Conservation (phyloP, 495 filamentous ascomycete species). For the Friedmanniomyces endolithicus region DNA sequence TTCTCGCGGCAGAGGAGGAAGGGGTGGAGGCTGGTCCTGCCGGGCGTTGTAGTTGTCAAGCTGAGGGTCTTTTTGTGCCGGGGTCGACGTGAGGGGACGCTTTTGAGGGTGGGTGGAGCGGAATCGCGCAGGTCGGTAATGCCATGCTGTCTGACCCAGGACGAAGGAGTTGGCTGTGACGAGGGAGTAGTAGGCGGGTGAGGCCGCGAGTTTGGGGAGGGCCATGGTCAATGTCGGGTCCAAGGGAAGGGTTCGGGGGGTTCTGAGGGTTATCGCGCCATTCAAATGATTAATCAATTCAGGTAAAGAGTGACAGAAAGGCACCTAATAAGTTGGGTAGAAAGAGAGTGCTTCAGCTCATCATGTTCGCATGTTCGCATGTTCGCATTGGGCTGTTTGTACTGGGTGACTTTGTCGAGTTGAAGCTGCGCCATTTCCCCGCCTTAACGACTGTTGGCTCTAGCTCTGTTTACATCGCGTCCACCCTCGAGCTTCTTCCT, state of each 20-base stretch:
- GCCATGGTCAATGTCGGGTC: not conserved
- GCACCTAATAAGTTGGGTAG: too few species aligned
- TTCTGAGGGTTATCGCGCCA: not conserved
- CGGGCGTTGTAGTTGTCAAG: not conserved
- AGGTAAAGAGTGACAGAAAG: not conserved
- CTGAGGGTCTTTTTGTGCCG: not conserved
- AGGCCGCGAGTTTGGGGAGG: constrained; percentile 4
- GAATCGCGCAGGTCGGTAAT: constrained; percentile 15
- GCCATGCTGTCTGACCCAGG: constrained; percentile 24
- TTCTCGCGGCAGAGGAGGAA: not conserved
- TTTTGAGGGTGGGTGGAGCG: not conserved
- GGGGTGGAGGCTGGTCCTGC: not conserved
- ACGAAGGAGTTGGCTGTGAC: constrained; percentile 23
- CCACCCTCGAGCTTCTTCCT: not conserved
- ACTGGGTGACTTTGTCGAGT: too few species aligned
- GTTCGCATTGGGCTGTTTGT: too few species aligned
- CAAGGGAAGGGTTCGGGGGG: too few species aligned
- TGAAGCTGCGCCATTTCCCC: too few species aligned
- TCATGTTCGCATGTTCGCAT: too few species aligned
- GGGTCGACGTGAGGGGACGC: not conserved
- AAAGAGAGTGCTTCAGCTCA: too few species aligned
- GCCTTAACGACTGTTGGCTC: too few species aligned
- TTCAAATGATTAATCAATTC: not conserved
- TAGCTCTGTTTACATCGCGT: not conserved
- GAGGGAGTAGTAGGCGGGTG: constrained; percentile 19